A percentile compares a stretch with the other conserved stretches of the same genome.
phyloP scores from a whole-genome alignment of 768 basidiomycete species.

The Chalciporus pseudorubinellus region DNA sequence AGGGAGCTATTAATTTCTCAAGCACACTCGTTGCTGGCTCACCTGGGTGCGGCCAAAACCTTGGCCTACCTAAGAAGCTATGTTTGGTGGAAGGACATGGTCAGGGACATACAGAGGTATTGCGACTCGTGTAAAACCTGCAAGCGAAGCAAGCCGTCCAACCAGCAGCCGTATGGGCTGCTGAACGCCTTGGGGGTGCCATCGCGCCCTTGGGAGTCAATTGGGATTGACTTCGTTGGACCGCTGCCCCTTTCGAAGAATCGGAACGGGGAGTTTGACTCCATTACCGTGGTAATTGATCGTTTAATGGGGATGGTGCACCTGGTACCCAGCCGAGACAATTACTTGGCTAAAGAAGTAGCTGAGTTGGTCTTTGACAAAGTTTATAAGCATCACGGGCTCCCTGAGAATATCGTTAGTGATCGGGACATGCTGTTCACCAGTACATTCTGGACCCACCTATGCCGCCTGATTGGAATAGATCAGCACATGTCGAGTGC shows the following conservation, averaged over 20 bases:
- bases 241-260: slow-evolving; percentile 27
- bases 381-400: slow-evolving; percentile 38
- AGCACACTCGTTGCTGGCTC: slow-evolving; percentile 39
- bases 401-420: slow-evolving; percentile 38
- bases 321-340: slow-evolving; percentile 16
- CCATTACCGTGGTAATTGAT: slow-evolving; percentile 25
- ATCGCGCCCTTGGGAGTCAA: slow-evolving; percentile 34
- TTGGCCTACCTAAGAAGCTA: slow-evolving; percentile 30
- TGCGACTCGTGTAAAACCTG: slow-evolving; percentile 22
- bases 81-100: slow-evolving; percentile 41
- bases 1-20: slow-evolving; percentile 36
- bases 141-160: slow-evolving; percentile 20
- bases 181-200: slow-evolving; percentile 29
- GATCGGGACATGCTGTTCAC: slow-evolving; percentile 45
- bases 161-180: slow-evolving; percentile 26
- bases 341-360: slow-evolving; percentile 33
- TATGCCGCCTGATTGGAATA: slow-evolving; percentile 30
- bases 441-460: slow-evolving; percentile 39
- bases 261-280: slow-evolving; percentile 18
- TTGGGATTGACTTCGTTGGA: slow-evolving; percentile 42
- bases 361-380: slow-evolving; percentile 36
- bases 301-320: slow-evolving; percentile 20
- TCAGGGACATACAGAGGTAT: slow-evolving; percentile 24
- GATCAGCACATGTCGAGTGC: slow-evolving; percentile 41
- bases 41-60: slow-evolving; percentile 36